Evolutionary conservation across 768 basidiomycete species (phyloP).

Genomic region (Rhizopogon vesiculosus): DNA sequence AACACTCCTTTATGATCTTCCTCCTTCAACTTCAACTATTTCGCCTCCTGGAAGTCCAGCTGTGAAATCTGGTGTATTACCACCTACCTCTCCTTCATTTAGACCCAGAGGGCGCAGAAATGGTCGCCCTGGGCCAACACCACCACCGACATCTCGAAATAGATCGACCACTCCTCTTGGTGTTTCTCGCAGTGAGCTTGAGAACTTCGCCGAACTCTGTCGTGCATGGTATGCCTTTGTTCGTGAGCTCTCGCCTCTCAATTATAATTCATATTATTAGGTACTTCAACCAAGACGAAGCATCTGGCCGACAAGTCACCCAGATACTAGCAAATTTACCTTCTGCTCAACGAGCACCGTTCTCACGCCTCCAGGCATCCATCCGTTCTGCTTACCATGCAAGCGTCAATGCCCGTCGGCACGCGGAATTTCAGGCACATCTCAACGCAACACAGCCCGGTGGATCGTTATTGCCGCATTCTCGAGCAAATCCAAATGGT

Average conservation of each 20-base stretch:
- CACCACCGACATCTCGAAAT: constrained; percentile 55
- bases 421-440: constrained; percentile 84
- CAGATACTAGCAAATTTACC: constrained; percentile 77
- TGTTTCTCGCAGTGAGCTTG: constrained; percentile 62
- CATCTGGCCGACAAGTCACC: constrained; percentile 75
- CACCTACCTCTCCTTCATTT: constrained; percentile 58
- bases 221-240: constrained; percentile 59
- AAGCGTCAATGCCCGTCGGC: constrained; percentile 67
- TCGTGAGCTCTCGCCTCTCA: constrained; percentile 1
- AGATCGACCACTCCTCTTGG: constrained; percentile 70
- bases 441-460: constrained; percentile 75
- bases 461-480: constrained; percentile 71
- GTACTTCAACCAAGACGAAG: constrained; percentile 82
- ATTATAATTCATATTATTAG: constrained; percentile 32
- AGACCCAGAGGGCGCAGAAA: constrained; percentile 46
- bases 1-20: constrained; percentile 75
- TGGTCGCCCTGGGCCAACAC: constrained; percentile 44
- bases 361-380: constrained; percentile 80
- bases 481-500: constrained; percentile 62
- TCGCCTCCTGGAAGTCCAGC: constrained; percentile 56
- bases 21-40: constrained; percentile 46
- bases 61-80: constrained; percentile 36
- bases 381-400: constrained; percentile 84
- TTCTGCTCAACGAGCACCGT: constrained; percentile 81
- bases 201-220: constrained; percentile 74